phyloP scores from a whole-genome alignment of 2,329 filamentous ascomycete species.

The Myriosclerotinia duriaeana region DNA sequence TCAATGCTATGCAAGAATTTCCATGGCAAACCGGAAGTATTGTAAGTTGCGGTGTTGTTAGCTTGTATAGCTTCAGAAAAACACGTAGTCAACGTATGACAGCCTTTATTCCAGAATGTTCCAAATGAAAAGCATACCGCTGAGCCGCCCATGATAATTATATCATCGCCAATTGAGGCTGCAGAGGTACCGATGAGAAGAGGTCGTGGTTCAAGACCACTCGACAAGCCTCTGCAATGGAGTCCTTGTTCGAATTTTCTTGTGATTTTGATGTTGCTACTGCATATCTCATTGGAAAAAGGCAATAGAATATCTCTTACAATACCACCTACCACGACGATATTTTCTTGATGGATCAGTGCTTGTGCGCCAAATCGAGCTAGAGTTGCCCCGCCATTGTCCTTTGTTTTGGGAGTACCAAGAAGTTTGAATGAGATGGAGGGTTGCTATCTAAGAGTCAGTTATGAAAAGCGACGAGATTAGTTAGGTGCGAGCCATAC shows the following conservation, averaged over 20 bases:
- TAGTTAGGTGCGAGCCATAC: slow-evolving; percentile 24
- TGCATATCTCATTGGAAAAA: slow-evolving; percentile 52
- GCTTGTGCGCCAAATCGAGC: slow-evolving; percentile 48
- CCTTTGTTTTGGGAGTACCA: not conserved
- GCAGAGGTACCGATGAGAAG: slow-evolving; percentile 70
- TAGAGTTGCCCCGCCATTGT: slow-evolving; percentile 22
- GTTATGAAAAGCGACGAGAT: not conserved
- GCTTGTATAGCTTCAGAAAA: not conserved
- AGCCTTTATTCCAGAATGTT: slow-evolving; percentile 72
- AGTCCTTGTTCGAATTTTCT: not conserved
- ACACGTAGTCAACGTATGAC: slow-evolving; percentile 30
- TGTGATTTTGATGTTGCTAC: not conserved
- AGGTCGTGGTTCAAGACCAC: slow-evolving; percentile 50
- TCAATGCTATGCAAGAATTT: slow-evolving; percentile 31
- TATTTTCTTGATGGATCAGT: slow-evolving; percentile 37
- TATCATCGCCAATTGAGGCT: slow-evolving; percentile 46
- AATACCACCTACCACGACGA: slow-evolving; percentile 49
- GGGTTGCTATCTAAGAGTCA: slow-evolving; percentile 12
- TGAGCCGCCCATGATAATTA: slow-evolving; percentile 74
- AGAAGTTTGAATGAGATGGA: not conserved
- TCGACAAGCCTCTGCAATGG: not conserved
- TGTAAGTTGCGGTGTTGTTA: not conserved
- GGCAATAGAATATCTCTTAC: slow-evolving; percentile 45
- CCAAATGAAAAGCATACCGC: slow-evolving; percentile 91
- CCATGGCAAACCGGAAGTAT: slow-evolving; percentile 27